Evolutionary conservation across 2,329 filamentous ascomycete genomes (phyloP).

Genomic region (Aureobasidium lini): DNA sequence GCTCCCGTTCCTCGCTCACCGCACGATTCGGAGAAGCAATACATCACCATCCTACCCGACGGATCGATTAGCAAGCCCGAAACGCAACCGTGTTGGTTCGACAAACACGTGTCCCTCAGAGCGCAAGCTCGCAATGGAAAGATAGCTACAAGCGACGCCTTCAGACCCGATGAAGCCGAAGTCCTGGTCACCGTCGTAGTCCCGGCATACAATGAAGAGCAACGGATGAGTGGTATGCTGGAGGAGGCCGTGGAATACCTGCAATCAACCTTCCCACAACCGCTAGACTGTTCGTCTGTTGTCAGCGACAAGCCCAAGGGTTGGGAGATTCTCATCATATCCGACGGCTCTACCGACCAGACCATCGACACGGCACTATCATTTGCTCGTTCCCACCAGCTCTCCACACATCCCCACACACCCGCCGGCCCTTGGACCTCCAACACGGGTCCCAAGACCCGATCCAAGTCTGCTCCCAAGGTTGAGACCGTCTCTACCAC

Average conservation of each 20-base stretch:
- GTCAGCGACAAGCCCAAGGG: slow-evolving; percentile 40
- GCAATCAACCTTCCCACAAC: slow-evolving; percentile 56
- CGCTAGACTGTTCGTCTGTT: slow-evolving; percentile 24
- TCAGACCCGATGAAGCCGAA: slow-evolving; percentile 64
- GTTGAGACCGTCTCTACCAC: slow-evolving; percentile 33
- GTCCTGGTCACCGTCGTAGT: slow-evolving; percentile 88
- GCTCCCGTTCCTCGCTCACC: slow-evolving; percentile 73
- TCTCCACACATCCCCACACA: slow-evolving; percentile 32
- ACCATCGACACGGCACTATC: slow-evolving; percentile 73
- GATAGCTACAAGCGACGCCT: slow-evolving; percentile 36
- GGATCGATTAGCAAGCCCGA: slow-evolving; percentile 49
- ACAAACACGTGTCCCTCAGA: slow-evolving; percentile 60
- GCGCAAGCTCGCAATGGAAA: slow-evolving; percentile 30
- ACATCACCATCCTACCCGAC: slow-evolving; percentile 64
- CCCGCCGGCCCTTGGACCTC: slow-evolving; percentile 47
- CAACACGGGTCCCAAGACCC: slow-evolving; percentile 28
- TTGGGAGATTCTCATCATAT: slow-evolving; percentile 89
- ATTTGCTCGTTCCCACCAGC: slow-evolving; percentile 65
- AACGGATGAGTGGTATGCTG: slow-evolving; percentile 73
- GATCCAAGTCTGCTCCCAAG: slow-evolving; percentile 13
- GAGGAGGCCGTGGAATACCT: slow-evolving; percentile 86
- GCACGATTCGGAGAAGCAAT: slow-evolving; percentile 73
- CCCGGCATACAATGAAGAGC: slow-evolving; percentile 90
- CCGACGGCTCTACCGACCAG: slow-evolving; percentile 78
- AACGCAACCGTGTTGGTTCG: slow-evolving; percentile 78